Evolutionary conservation across 2,329 filamentous ascomycete species (phyloP).

Genomic region (Cucurbitaria berberidis): DNA sequence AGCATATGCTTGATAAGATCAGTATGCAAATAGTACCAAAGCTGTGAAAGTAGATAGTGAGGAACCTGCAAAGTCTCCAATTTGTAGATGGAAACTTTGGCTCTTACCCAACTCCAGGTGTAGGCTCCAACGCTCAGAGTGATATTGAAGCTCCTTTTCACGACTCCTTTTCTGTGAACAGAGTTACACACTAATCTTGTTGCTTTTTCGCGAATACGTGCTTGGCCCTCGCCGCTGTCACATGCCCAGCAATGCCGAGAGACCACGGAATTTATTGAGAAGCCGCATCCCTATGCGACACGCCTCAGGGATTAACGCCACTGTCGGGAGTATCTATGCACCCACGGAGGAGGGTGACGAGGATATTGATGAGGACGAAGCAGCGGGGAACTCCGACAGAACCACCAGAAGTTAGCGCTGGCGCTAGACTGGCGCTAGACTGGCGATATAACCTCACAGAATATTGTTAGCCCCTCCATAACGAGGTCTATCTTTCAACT

Average conservation of each 20-base stretch:
- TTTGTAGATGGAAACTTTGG: neutral
- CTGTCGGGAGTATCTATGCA: neutral
- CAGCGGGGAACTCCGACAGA: neutral
- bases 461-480: neutral
- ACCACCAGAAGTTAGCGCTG: neutral
- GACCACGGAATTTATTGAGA: neutral
- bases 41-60: no score
- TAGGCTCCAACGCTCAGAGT: no score
- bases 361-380: neutral
- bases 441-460: neutral
- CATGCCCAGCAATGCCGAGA: neutral
- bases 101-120: neutral
- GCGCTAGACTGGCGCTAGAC: no score
- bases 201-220: neutral
- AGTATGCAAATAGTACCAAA: no score
- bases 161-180: neutral
- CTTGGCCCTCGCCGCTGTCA: neutral
- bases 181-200: neutral
- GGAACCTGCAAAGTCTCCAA: neutral
- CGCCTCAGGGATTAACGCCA: neutral
- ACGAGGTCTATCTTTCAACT: neutral
- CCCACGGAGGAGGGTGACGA: neutral
- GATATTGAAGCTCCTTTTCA: no score
- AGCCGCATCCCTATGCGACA: neutral
- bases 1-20: no score